Evolutionary conservation across 768 basidiomycete genomes (phyloP), one percentile per base, ranked within the genome.

Genomic region (Phlegmacium glaucopus): DNA sequence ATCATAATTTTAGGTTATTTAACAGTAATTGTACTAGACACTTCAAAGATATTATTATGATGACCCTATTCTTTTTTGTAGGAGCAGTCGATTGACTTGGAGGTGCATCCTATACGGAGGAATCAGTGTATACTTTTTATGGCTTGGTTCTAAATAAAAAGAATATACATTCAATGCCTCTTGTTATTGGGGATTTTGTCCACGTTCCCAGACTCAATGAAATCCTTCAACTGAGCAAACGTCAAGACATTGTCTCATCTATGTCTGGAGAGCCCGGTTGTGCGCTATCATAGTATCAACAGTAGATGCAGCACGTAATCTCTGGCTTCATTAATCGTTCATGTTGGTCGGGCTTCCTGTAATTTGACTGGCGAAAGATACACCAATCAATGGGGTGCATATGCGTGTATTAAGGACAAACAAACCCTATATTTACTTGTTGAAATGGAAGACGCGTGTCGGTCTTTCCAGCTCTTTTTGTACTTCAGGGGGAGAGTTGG

Each of bases 131-230:
- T 29, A 34, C 44, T 36, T 5, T 22, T 22, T 2, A 22, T 22
- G 2, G 22, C n/a, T n/a, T n/a, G n/a, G 29, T 43, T 16, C 16
- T 46, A 30, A 52, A 34, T 26, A 28, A 34, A 44, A 49, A 44
- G 28, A 29, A 61, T 79, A 52, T 58, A 87, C 89, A 66, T 83
- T 87, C 29, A 90, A 55, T 2, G 61, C 68, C n/a, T 83, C 72
- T 82, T 87, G 61, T 90, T 91, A 57, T 90, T 86, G 1, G 89
- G 89, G 30, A 91, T 88, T 59, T 82, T 67, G 53, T 87, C 85
- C 4, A 79, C 77, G 52, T 75, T 79, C 13, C 87, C 88, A 15
- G 83, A 71, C 55, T 87, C 79, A 49, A 91, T 86, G 49, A 91
- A 68, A 29, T 72, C 72, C 56, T 87, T 79, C 44, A 91, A 66